Evolutionary conservation across 108 stramenopile species (phyloP), one percentile per base, ranked within the genome.

Genomic region (Parmales sp.): DNA sequence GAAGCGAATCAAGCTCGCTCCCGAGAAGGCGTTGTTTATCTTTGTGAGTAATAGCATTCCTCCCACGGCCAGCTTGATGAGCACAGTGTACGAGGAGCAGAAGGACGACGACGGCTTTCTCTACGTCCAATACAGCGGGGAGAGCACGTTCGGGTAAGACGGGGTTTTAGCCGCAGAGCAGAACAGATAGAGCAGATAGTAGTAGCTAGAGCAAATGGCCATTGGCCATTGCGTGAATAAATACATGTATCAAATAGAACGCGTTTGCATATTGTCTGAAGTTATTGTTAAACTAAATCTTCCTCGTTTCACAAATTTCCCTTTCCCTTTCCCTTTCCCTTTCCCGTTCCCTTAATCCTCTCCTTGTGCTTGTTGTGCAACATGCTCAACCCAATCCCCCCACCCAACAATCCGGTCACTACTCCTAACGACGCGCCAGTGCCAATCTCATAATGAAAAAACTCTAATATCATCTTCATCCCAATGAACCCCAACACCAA

Each of bases 91-190:
- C 70, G 94, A 95, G 75, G 90, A 93, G 69, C 83, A 92, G 72
- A 74, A 75, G 63, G 83, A 83, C 39, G 76, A 82, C 78, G 98
- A 99, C 77, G 96, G 96, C 22, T 99, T 99, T 73, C 80, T 99
- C 39, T 99, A 99, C 78, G 86, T 99, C 71, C 92, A 94, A 37
- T 99, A 99, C 78, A 90, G 88, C 64, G 96, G 95, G 44, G 98
- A 99, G 71, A 94, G 89, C 44, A 97, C 96, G 18, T 99, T 99
- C 78, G 98, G 98, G 20, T 66, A 64, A 36, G 7, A 37, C 8
- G 9, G 8, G 6, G 64, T 31, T 64, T 11, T 64, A 8, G 46
- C 60, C 9, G 46, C 22, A 8, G 63, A 64, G 8, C 7, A 51
- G 23, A 7, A 22, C 20, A 51, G 19, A 7, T 51, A 22, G 50